Evolutionary conservation across 805 yeast species (phyloP).

Genomic region (Ogataea trehaloabstinens): DNA sequence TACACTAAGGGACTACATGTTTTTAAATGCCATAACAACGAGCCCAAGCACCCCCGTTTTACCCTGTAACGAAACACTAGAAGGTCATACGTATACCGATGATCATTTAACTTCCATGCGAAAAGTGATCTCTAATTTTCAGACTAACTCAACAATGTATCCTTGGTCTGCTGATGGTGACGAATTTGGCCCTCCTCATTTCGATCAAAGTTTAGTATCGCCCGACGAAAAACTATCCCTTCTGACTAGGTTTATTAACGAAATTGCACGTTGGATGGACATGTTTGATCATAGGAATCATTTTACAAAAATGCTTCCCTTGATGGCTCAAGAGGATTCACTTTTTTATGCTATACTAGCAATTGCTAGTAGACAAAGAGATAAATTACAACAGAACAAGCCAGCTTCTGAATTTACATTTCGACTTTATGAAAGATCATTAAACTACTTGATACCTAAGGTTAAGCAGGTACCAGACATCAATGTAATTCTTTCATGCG

Average conservation of each 20-base stretch:
- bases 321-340: conserved; percentile 17
- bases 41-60: no score
- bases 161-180: conserved; percentile 5
- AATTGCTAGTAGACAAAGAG: conserved; percentile 20
- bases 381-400: conserved; percentile 9
- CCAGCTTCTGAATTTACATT: conserved; percentile 19
- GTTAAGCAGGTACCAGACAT: conserved; percentile 15
- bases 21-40: conserved; percentile 33
- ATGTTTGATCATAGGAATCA: conserved; percentile 25
- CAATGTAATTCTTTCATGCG: conserved; percentile 22
- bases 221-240: conserved; percentile 24
- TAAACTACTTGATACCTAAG: conserved; percentile 21
- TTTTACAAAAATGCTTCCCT: conserved; percentile 21
- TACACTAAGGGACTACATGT: conserved; percentile 40
- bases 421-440: conserved; percentile 16
- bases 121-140: conserved; percentile 13
- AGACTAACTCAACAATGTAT: conserved; percentile 10
- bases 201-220: conserved; percentile 25
- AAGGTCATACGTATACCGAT: conserved; percentile 8
- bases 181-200: conserved; percentile 5
- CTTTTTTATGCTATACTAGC: conserved; percentile 17
- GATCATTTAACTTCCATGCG: conserved; percentile 13
- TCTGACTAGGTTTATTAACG: conserved; percentile 18
- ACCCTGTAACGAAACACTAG: conserved; percentile 7
- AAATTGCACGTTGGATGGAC: conserved; percentile 24